Conservation (phyloP, 345 rosid genomes). For the Sisymbrium altissimum region DNA sequence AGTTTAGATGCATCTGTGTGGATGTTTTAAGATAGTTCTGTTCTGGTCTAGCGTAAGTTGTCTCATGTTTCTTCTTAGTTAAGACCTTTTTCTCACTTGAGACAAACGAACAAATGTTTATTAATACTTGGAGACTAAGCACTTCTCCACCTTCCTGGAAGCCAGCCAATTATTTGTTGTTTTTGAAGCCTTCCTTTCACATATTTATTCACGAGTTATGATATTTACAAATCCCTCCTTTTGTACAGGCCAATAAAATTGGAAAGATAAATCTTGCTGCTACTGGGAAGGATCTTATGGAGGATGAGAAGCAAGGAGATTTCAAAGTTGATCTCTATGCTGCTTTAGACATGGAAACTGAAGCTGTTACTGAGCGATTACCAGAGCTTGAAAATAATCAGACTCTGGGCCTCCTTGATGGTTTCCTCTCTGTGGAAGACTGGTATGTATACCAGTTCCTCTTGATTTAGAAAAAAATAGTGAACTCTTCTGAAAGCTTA, state of each 20-base stretch:
- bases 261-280: constrained; percentile 99
- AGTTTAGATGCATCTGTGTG: neutral
- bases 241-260: constrained; percentile 85
- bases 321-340: constrained; percentile 86
- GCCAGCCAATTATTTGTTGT: constrained; percentile 9
- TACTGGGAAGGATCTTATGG: constrained; percentile 99
- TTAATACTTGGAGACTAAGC: neutral
- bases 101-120: constrained; percentile 2
- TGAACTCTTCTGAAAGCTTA: constrained; percentile 5
- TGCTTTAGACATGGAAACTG: constrained; percentile 89
- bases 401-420: constrained; percentile 84
- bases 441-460: constrained; percentile 51
- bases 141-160: constrained; percentile 5
- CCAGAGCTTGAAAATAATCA: constrained; percentile 85
- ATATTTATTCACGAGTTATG: neutral
- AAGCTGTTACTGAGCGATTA: constrained; percentile 73
- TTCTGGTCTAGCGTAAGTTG: constrained; percentile 7
- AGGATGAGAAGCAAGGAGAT: constrained; percentile 98
- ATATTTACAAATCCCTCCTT: neutral
- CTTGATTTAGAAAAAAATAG: neutral
- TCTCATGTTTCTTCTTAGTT: neutral
- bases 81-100: neutral
- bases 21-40: constrained; percentile 14
- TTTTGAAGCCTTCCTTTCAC: constrained; percentile 9
- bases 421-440: constrained; percentile 94